Evolutionary conservation across 1,139 yeast species (phyloP), one percentile per base, ranked within the genome.

Genomic region (Candida sojae): DNA sequence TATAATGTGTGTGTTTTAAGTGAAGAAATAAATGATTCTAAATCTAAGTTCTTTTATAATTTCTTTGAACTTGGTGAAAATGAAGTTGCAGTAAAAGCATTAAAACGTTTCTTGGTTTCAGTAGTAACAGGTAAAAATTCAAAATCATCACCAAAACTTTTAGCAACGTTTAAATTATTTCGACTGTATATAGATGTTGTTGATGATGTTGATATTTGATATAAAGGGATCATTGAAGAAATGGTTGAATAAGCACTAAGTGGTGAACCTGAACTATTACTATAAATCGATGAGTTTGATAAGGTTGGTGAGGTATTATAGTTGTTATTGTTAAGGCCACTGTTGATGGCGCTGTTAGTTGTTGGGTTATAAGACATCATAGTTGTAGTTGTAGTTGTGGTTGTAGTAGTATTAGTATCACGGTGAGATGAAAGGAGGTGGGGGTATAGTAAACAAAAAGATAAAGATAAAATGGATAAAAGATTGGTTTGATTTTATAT

Each of bases 41-140:
- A 26, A 37, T 23, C 31, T 11, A 35, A 36, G 21, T 17, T 17
- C 21, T 10, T 11, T 31, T 30, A 30, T 35, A 25, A 34, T 9
- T 34, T 33, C 36, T 26, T 21, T 37, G 42, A 25, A 36, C 34
- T 26, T 28, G 86, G 87, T 23, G 83, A 76, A 57, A 82, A 82
- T 2, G 79, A 72, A 33, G 78, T 63, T 1, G 86, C 81, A 2
- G 86, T 80, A 60, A 82, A 81, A 2, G 86, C 85, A 59, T 83
- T 82, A 64, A 81, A 82, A 25, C 39, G 39, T 26, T 36, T 36
- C 30, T 36, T 36, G 9, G 25, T 25, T 60, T 75, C 80, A 52
- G 64, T 67, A 17, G 58, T 49, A 2, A 63, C 57, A n/a, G 71
- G 71, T 59, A 44, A 46, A 57, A 83, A 83, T 62, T 83, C 87